Evolutionary conservation across 2,329 filamentous ascomycete genomes (phyloP).

Genomic region (Colletotrichum liaoningense): DNA sequence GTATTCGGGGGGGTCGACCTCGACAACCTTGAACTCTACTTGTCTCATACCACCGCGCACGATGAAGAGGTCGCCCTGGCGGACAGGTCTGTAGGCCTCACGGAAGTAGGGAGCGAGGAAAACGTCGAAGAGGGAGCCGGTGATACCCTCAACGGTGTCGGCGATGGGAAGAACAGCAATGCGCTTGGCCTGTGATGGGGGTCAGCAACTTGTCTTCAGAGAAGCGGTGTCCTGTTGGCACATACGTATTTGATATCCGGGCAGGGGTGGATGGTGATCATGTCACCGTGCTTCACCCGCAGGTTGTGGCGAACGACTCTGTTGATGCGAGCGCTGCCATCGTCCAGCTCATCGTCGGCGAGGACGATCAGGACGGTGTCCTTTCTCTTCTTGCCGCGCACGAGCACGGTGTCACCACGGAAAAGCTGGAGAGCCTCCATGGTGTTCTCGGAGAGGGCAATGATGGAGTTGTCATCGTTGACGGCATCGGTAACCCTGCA

Average conservation of each 20-base stretch:
- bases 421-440: conserved; percentile 99
- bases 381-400: conserved; percentile 99
- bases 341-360: conserved; percentile 97
- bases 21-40: conserved; percentile 99
- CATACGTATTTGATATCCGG: conserved; percentile 99
- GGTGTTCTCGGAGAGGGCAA: conserved; percentile 96
- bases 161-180: conserved; percentile 98
- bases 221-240: conserved; percentile 40
- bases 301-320: conserved; percentile 98
- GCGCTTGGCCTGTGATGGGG: conserved; percentile 82
- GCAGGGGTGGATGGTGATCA: conserved; percentile 96
- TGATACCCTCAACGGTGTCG: conserved; percentile 97
- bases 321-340: conserved; percentile 97
- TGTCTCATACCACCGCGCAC: conserved; percentile 98
- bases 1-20: conserved; percentile 98
- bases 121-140: conserved; percentile 97
- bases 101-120: conserved; percentile 99
- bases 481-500: conserved; percentile 94
- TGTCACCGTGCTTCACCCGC: conserved; percentile 97
- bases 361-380: conserved; percentile 98
- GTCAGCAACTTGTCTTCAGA: conserved; percentile 39
- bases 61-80: conserved; percentile 98
- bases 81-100: conserved; percentile 96
- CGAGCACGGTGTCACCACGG: conserved; percentile 96
- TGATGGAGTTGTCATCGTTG: conserved; percentile 99